Conservation (phyloP, 2,329 filamentous ascomycete species). For the Lecanosticta acicola region DNA sequence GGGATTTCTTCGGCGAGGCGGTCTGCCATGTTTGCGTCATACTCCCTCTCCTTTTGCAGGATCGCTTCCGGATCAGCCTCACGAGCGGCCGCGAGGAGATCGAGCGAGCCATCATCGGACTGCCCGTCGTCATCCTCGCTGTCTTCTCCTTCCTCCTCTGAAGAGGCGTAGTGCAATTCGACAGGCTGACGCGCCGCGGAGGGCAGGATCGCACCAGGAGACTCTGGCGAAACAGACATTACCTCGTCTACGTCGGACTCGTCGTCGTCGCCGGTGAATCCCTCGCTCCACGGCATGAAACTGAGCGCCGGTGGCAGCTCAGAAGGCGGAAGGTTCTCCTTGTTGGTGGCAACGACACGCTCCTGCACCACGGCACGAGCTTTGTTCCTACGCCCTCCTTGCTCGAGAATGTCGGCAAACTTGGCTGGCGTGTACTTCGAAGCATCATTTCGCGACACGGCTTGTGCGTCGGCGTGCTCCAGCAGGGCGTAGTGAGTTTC, state of each 20-base stretch:
- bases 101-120: conserved; percentile 37
- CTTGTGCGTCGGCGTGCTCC: conserved; percentile 12
- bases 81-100: conserved; percentile 43
- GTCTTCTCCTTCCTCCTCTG: conserved; percentile 30
- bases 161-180: conserved; percentile 23
- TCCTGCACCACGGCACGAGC: conserved; percentile 52
- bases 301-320: conserved; percentile 40
- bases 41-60: conserved; percentile 40
- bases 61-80: conserved; percentile 40
- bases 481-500: conserved; percentile 26
- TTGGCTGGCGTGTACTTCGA: conserved; percentile 23
- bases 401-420: conserved; percentile 33
- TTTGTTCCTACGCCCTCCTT: conserved; percentile 5
- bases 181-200: conserved; percentile 31
- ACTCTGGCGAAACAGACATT: conserved; percentile 19
- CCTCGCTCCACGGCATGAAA: conserved; percentile 38
- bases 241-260: conserved; percentile 34
- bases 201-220: conserved; percentile 21
- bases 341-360: conserved; percentile 60
- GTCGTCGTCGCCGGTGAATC: conserved; percentile 32
- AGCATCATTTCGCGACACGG: conserved; percentile 13
- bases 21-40: conserved; percentile 44
- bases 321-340: conserved; percentile 53
- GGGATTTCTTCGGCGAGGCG: conserved; percentile 46
- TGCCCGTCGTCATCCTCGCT: conserved; percentile 30